phyloP scores from a whole-genome alignment of 805 yeast genomes.

The Clavispora fructus region DNA sequence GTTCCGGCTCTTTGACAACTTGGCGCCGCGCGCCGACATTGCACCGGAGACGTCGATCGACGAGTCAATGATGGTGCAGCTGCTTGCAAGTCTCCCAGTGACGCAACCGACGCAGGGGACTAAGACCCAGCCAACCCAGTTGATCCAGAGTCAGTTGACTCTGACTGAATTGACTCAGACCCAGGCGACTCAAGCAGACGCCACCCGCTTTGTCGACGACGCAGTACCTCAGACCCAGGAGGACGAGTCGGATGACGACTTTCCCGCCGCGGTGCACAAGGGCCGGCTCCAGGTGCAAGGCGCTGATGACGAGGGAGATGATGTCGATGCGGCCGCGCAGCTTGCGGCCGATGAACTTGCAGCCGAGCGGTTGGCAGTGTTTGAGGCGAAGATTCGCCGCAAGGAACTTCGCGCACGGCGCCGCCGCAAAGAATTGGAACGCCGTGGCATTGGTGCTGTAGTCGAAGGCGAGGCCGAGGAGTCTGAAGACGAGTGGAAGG shows the following conservation, averaged over 20 bases:
- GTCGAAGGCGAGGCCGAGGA: conserved; percentile 83
- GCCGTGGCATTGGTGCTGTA: conserved; percentile 52
- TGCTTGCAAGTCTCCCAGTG: conserved; percentile 18
- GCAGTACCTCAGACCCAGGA: no score
- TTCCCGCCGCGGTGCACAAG: conserved; percentile 18
- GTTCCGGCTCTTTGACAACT: conserved; percentile 21
- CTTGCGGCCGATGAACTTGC: conserved; percentile 19
- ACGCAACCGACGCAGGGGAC: conserved; percentile 5
- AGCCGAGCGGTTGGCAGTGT: conserved; percentile 25
- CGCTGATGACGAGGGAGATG: conserved; percentile 12
- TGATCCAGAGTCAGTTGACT: conserved; percentile 14
- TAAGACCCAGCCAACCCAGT: neutral
- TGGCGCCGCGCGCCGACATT: conserved; percentile 18
- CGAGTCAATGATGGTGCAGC: conserved; percentile 7
- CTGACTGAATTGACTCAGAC: conserved; percentile 3
- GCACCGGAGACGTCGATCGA: neutral
- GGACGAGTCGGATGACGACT: conserved; percentile 18
- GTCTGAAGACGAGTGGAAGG: conserved; percentile 86
- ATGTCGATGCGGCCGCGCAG: conserved; percentile 17
- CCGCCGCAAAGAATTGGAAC: conserved; percentile 48
- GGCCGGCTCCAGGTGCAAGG: conserved; percentile 21
- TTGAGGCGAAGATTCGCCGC: conserved; percentile 34
- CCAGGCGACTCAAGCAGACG: conserved; percentile 1
- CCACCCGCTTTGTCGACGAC: no score
- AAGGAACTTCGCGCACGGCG: conserved; percentile 29